phyloP scores from a whole-genome alignment of 352 stramenopile genomes.

The Elongisporangium prolatum region DNA sequence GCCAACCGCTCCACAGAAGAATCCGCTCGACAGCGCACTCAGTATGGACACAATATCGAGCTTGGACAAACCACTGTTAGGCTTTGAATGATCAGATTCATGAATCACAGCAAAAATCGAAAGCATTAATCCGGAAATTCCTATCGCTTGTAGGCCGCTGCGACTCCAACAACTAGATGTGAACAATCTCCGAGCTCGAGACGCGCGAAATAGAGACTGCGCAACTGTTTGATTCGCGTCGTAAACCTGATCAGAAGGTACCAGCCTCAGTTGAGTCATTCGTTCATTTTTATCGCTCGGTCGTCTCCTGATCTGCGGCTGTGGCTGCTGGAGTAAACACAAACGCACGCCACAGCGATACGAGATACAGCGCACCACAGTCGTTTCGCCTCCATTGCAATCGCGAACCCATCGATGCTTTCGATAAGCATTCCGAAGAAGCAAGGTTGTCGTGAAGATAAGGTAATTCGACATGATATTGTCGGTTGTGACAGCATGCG shows the following conservation, averaged over 20 bases:
- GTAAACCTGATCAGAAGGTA: not conserved
- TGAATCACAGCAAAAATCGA: slow-evolving; percentile 5
- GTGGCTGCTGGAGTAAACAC: not conserved
- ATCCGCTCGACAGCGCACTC: not conserved
- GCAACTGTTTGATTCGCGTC: not conserved
- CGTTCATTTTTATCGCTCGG: not conserved
- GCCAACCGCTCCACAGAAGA: not conserved
- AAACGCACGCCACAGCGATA: slow-evolving; percentile 3
- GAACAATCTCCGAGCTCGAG: not conserved
- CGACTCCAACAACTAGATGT: not conserved
- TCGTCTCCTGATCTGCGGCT: not conserved
- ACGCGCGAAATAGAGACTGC: not conserved
- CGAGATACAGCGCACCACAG: slow-evolving; percentile 3
- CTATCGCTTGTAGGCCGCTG: not conserved
- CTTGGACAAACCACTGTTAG: not conserved
- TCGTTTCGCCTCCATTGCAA: not conserved
- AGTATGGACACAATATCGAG: not conserved
- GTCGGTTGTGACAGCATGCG: slow-evolving; percentile 9
- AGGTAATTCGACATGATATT: slow-evolving; percentile 15
- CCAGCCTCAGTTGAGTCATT: not conserved
- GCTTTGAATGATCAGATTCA: too few relatives aligned
- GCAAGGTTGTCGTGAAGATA: slow-evolving; percentile 2
- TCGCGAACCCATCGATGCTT: slow-evolving; percentile 1
- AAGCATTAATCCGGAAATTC: not conserved
- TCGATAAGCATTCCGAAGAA: slow-evolving; percentile 17